Conservation (phyloP, 306 rosid genomes). For the Rubus parviflorus region DNA sequence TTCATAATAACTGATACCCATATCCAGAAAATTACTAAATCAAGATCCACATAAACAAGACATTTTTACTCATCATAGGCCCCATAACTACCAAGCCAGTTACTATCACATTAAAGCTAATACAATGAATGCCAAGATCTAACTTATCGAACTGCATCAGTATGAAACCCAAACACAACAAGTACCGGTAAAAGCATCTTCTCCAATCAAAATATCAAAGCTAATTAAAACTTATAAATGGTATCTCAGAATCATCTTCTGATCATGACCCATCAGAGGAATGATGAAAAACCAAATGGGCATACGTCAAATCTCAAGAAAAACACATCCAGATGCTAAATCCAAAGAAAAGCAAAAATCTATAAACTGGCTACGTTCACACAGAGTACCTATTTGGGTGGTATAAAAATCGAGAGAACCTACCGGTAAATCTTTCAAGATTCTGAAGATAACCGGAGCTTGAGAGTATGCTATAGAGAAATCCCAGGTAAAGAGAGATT, state of each 20-base stretch:
- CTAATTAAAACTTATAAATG: constrained; percentile 10
- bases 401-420: background rate
- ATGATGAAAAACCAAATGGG: constrained; percentile 30
- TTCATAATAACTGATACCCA: constrained; percentile 13
- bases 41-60: constrained; percentile 12
- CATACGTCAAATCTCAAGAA: constrained; percentile 36
- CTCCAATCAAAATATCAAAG: background rate
- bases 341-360: background rate
- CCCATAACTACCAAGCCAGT: constrained; percentile 24
- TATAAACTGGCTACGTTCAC: background rate
- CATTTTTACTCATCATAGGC: constrained; percentile 11
- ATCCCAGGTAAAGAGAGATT: background rate
- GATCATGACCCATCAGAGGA: constrained; percentile 1
- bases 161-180: constrained; percentile 3
- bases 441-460: background rate
- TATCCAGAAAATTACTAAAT: constrained; percentile 1
- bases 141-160: background rate
- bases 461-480: background rate
- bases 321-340: constrained; percentile 34
- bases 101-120: constrained; percentile 4
- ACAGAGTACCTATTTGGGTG: constrained; percentile 11
- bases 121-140: background rate
- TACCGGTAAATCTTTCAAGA: background rate
- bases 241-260: constrained; percentile 5
- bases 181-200: background rate